A percentile compares a stretch with the other conserved stretches of the same genome.
Evolutionary conservation across 23 red algal species (phyloP).

Genomic region (Cyanidioschyzon merolae): DNA sequence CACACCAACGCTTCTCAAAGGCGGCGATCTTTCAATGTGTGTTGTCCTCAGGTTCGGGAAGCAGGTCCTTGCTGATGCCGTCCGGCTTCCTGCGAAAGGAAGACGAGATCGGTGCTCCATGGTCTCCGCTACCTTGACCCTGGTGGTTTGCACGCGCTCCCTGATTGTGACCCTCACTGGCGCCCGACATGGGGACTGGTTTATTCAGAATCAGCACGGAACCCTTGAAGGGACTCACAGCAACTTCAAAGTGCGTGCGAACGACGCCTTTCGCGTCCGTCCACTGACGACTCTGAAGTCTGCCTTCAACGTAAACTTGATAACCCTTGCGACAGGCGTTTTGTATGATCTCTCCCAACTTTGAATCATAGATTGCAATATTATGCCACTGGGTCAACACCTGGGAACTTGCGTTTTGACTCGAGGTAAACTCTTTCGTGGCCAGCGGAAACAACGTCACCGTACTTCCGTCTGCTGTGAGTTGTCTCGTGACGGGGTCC

Average conservation of each 20-base stretch:
- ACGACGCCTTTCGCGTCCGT: not conserved
- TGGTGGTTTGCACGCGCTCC: not conserved
- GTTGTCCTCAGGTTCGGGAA: not conserved
- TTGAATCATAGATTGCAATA: not conserved
- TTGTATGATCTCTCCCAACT: not conserved
- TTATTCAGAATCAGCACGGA: conserved; percentile 9
- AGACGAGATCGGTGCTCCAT: not conserved
- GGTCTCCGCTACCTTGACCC: not conserved
- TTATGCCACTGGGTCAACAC: not conserved
- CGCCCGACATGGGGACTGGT: not conserved
- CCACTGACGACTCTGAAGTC: conserved; percentile 6
- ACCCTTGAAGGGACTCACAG: conserved; percentile 13
- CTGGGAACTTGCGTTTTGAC: not conserved
- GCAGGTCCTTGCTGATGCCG: not conserved
- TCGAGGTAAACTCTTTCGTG: not conserved
- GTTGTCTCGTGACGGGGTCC: conserved; percentile 2
- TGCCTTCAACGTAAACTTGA: conserved; percentile 12
- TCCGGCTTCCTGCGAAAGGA: not conserved
- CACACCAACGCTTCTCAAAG: not conserved
- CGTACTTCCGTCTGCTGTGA: not conserved
- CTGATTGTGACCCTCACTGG: not conserved
- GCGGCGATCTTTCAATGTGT: not conserved
- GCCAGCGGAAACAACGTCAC: conserved; percentile 7
- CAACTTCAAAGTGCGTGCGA: conserved; percentile 15
- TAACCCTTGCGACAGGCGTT: conserved; percentile 14